Percentiles rank a stretch among this genome's conserved stretches.
These are phyloP conservation scores for Cercophora newfieldiana DNA, from an alignment of 495 filamentous ascomycete genomes.

Conservation along the genomic window DNA sequence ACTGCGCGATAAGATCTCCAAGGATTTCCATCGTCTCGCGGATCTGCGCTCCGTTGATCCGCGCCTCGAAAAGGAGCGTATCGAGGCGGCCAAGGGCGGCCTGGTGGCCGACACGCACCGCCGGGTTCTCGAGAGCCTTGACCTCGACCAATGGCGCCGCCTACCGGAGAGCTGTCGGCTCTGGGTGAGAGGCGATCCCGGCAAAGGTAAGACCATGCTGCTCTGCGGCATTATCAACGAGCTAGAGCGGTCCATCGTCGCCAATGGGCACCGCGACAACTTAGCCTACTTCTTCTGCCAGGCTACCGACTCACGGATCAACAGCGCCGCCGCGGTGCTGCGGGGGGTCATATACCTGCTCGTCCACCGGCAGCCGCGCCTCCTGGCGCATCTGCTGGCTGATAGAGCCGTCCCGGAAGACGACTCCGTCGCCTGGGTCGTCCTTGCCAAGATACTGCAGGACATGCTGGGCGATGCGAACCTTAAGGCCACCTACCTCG, in stretches of 20 bases:
- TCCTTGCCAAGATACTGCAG: not conserved
- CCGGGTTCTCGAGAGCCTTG: not conserved
- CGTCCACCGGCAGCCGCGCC: slow-evolving; percentile 14
- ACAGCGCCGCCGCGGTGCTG: slow-evolving; percentile 41
- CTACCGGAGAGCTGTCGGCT: not conserved
- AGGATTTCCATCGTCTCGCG: not conserved
- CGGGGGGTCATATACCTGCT: slow-evolving; percentile 45
- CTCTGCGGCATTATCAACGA: slow-evolving; percentile 43
- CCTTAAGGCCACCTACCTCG: not conserved
- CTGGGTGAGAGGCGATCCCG: not conserved
- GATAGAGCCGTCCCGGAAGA: not conserved
- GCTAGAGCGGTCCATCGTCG: slow-evolving; percentile 16
- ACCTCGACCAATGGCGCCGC: not conserved
- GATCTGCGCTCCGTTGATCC: slow-evolving; percentile 22
- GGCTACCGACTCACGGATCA: slow-evolving; percentile 33
- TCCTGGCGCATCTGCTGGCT: not conserved
- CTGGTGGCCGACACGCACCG: slow-evolving; percentile 41
- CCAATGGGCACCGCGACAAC: not conserved
- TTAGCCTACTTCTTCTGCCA: slow-evolving; percentile 51
- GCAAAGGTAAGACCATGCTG: slow-evolving; percentile 41
- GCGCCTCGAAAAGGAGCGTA: slow-evolving; percentile 37
- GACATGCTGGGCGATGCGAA: not conserved
- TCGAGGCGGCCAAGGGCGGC: slow-evolving; percentile 43
- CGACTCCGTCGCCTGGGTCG: not conserved
- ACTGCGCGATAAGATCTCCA: not conserved